Conservation (phyloP, 1,284 basidiomycete genomes). For the Trichosporon asahii region DNA sequence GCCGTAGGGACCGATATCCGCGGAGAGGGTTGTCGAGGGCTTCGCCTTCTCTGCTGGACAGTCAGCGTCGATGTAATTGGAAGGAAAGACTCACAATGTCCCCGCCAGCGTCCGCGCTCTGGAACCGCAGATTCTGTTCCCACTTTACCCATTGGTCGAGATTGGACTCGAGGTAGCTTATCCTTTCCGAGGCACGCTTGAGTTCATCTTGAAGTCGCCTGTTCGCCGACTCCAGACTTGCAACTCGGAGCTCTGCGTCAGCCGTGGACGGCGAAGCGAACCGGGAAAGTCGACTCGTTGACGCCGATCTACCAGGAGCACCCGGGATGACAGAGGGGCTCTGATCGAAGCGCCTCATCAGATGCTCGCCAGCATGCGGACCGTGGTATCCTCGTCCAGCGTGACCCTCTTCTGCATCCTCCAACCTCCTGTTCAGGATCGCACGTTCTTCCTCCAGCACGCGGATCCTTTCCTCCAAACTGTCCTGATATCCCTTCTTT, state of each 20-base stretch:
- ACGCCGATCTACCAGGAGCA: not conserved
- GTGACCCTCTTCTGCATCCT: constrained; percentile 15
- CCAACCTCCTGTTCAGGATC: constrained; percentile 27
- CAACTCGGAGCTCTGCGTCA: constrained; percentile 32
- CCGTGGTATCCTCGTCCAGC: not conserved
- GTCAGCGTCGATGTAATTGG: not conserved
- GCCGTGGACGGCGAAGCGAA: constrained; percentile 15
- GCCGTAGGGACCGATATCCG: not conserved
- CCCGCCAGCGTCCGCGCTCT: not conserved
- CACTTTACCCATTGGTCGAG: constrained; percentile 28
- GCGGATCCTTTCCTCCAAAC: constrained; percentile 40
- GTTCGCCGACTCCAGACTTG: constrained; percentile 39
- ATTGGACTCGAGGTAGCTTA: constrained; percentile 27
- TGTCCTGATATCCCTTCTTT: constrained; percentile 49
- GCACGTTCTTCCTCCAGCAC: constrained; percentile 39
- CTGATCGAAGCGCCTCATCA: not conserved
- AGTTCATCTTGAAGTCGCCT: constrained; percentile 37
- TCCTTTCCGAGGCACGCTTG: constrained; percentile 32
- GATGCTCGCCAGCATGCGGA: not conserved
- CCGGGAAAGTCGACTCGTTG: not conserved
- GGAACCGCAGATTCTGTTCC: constrained; percentile 10
- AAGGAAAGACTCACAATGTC: not conserved
- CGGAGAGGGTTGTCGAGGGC: not conserved
- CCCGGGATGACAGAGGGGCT: not conserved
- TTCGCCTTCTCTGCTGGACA: not conserved